Base-by-base conservation (phyloP, 2,329 filamentous ascomycete genomes). In the Aureobasidium sp. region DNA sequence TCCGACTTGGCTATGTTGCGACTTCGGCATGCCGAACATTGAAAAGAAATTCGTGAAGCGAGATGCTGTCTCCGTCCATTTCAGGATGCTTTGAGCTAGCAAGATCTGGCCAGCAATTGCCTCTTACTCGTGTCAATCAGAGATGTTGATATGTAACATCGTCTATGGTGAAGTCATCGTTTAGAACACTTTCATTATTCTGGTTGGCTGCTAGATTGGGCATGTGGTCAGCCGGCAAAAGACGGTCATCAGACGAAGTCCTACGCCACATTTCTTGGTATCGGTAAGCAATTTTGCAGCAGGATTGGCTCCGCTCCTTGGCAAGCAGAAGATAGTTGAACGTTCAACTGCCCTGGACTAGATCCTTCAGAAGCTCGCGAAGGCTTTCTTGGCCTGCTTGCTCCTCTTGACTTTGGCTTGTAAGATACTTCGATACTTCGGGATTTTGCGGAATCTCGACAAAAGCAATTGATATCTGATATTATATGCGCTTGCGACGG, bases 311-410 rank as follows among this genome's bases (percentile, higher is more conserved):
- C 23, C 44, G 39, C 20, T 27, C 32, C 55, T 59, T 59, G 55
- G 55, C 55, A 29, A 32, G 15, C 42, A 51, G 46, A 60, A 51
- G 46, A 60, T 13, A 17, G 23, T 60, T 51, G 26, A 42, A 50
- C 34, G 57, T 32, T 15, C 57, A 60, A 42, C 57, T 32, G 42
- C 55, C 13, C 15, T 47, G 42, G 27, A 4, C 27, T 12, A 47
- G 36, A 48, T n/a, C 36, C 17, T 26, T 51, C 17, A 27, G 55
- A 60, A 60, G 57, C 57, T 60, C 34, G 57, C 57, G 46, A 60
- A 60, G 57, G 44, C 34, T 50, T 58, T 34, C 57, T 60, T 60
- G 26, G 57, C 57, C 34, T 48, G 57, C 57, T 60, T 60, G 57
- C 34, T 29, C 42, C 27, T 50, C n/a, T 60, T 60, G 46, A 32